These are phyloP conservation scores for Solanum dulcamara DNA, from an alignment of 257 asterid genomes.

Conservation along the genomic window DNA sequence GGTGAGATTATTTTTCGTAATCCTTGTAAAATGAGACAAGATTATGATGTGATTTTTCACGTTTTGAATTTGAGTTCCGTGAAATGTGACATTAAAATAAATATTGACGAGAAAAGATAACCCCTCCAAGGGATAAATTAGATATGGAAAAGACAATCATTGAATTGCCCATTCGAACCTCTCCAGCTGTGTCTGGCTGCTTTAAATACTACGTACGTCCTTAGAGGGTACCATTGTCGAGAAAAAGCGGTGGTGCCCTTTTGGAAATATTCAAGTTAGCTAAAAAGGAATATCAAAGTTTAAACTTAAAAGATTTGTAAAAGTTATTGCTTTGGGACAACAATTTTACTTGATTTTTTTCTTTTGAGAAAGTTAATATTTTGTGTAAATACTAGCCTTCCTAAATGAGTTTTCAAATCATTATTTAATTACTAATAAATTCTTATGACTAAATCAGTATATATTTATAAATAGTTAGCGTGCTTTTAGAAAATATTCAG, in stretches of 20 bases:
- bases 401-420: neutral
- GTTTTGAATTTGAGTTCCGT: too few relatives aligned
- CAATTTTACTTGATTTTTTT: neutral
- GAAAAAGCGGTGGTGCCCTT: neutral
- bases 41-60: neutral
- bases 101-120: neutral
- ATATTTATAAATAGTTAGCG: neutral
- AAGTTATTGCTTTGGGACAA: neutral
- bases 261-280: neutral
- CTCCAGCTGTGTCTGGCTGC: neutral
- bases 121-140: neutral
- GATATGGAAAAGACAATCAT: neutral
- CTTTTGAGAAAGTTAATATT: neutral
- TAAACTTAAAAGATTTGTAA: neutral
- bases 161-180: neutral
- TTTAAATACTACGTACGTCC: neutral
- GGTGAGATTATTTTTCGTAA: neutral
- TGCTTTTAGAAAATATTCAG: neutral
- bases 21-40: neutral
- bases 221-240: neutral
- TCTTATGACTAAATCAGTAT: neutral
- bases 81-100: neutral
- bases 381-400: neutral
- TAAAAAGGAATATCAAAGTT: neutral
- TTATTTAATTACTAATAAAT: neutral